Evolutionary conservation across 1,284 basidiomycete species (phyloP), one percentile per base, ranked within the genome.

Genomic region (Malassezia cuniculi): DNA sequence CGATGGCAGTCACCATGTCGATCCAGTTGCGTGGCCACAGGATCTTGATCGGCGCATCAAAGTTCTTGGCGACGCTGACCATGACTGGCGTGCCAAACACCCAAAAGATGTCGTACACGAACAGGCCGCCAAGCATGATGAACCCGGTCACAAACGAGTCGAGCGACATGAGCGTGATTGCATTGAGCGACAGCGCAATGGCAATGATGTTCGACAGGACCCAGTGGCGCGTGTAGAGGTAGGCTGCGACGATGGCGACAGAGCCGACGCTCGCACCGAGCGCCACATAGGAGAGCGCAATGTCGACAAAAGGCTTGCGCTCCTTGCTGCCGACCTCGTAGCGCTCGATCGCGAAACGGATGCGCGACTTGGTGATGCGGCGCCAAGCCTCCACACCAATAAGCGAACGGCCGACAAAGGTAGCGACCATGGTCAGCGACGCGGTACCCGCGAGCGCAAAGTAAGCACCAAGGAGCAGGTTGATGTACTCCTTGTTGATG

Each of bases 81-180:
- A 65, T 65, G 48, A 65, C 61, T 9, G 60, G 54, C 10, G 60
- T 58, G 17, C 53, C 53, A 48, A 65, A 65, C 12, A 65, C 61
- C 61, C 61, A 65, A 32, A 65, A 65, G 47, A 65, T 55, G 53
- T 65, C 61, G 48, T 65, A 65, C 16, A 63, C 32, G 26, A 65
- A 65, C 12, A 65, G 47, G 7, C 60, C 62, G n/a, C 54, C 59
- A 2, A 97, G 73, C 11, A 97, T 75, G 41, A 87, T 77, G 37
- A 75, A 75, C 2, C 87, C 90, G 5, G 90, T 94, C 55, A 75
- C 71, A 74, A 95, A 93, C 14, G 81, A 82, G 69, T 97, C 90
- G 27, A 97, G 70, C 62, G 81, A 81, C 57, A 95, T 72, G 43
- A 90, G 69, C 17, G 78, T 75, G 38, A 97, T 72, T 1, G 85